Percentiles rank a stretch among this genome's conserved stretches.
Evolutionary conservation across 805 yeast genomes (phyloP).

Genomic region (Candida jianshihensis): DNA sequence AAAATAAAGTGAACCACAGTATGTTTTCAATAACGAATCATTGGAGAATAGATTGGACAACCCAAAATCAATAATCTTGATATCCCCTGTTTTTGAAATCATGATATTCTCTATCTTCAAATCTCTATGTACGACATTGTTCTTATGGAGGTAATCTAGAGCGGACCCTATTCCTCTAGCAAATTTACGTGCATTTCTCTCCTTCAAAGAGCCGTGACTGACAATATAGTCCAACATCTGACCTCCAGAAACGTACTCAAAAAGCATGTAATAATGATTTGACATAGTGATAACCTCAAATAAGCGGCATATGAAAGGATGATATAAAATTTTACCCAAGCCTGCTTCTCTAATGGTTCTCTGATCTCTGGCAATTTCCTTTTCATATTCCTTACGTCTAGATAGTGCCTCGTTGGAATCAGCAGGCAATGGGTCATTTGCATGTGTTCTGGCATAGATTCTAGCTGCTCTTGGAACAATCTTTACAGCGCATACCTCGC

Average conservation of each 20-base stretch:
- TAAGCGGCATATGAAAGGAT: constrained; percentile 85
- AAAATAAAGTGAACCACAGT: constrained; percentile 94
- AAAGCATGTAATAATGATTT: constrained; percentile 92
- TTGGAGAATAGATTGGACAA: constrained; percentile 79
- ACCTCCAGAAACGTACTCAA: constrained; percentile 95
- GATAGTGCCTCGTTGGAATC: constrained; percentile 51
- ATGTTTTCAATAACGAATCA: constrained; percentile 72
- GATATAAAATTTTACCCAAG: constrained; percentile 80
- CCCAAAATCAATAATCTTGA: constrained; percentile 95
- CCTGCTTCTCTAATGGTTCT: constrained; percentile 95
- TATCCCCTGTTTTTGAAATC: constrained; percentile 89
- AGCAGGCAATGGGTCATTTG: constrained; percentile 58
- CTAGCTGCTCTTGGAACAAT: constrained; percentile 88
- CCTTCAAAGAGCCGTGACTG: constrained; percentile 90
- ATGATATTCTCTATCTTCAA: constrained; percentile 92
- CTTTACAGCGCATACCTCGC: constrained; percentile 84
- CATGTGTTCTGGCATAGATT: constrained; percentile 64
- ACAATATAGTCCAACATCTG: constrained; percentile 96
- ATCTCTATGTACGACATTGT: constrained; percentile 95
- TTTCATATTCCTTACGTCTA: constrained; percentile 64
- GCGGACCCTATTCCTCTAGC: constrained; percentile 95
- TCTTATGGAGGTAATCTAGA: constrained; percentile 85
- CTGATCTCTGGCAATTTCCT: constrained; percentile 83
- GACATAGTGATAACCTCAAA: constrained; percentile 96
- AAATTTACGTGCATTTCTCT: constrained; percentile 88